phyloP scores from a whole-genome alignment of 2,329 filamentous ascomycete species.

The Arachnomyces sp. region DNA sequence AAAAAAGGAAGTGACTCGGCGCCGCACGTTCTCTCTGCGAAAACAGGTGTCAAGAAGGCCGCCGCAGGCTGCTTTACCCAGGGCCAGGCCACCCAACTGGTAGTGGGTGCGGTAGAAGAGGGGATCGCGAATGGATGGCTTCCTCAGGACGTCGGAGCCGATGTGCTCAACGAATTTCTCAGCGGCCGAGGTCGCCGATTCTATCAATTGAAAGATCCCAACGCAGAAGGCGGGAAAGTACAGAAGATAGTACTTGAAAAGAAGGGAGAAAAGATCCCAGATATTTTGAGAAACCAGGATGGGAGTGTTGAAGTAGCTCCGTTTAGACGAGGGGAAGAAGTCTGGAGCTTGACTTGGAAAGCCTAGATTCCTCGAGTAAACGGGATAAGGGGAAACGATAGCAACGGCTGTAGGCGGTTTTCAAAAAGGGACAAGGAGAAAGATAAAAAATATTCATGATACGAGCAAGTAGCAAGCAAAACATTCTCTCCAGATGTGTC shows the following conservation, averaged over 20 bases:
- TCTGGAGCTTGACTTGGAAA: constrained; percentile 10
- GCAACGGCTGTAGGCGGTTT: not conserved
- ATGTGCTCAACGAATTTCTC: constrained; percentile 51
- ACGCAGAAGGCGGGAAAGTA: constrained; percentile 34
- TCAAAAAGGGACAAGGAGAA: not conserved
- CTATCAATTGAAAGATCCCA: constrained; percentile 48
- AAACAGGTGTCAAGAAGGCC: constrained; percentile 44
- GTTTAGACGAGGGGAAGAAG: constrained; percentile 8
- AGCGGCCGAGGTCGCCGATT: constrained; percentile 49
- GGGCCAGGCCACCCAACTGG: constrained; percentile 49
- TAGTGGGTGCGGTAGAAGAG: constrained; percentile 51
- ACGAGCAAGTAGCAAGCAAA: too few relatives aligned
- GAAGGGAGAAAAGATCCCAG: constrained; percentile 40
- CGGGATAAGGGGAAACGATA: not conserved
- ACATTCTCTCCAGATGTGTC: not conserved
- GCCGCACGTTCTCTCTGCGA: constrained; percentile 53
- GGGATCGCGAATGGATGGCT: constrained; percentile 47
- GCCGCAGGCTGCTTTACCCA: constrained; percentile 57
- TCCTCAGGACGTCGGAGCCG: constrained; percentile 46
- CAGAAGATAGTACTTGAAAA: constrained; percentile 46
- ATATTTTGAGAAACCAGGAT: constrained; percentile 43
- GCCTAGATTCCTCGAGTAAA: too few relatives aligned
- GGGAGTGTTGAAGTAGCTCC: constrained; percentile 41
- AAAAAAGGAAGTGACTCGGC: constrained; percentile 52
- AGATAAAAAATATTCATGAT: too few relatives aligned